A percentile compares a stretch with the other conserved stretches of the same genome.
Evolutionary conservation across 23 red algal species (phyloP).

Genomic region (Porphyridium purpureum): DNA sequence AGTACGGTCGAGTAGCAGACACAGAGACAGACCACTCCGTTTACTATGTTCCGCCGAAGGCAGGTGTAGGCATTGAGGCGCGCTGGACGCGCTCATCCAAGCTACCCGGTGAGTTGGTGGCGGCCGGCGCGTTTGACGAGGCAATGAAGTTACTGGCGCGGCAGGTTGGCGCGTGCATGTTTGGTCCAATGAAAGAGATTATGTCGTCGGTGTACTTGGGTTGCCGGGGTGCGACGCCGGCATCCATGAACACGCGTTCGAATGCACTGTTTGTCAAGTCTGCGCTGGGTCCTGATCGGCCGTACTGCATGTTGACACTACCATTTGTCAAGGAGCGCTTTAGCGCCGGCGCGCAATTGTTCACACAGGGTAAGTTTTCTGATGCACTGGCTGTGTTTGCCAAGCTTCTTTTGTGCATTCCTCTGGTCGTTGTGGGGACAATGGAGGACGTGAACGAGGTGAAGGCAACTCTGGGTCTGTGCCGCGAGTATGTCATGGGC

Average conservation of each 20-base stretch:
- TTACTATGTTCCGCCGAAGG: conserved; percentile 58
- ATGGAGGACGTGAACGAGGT: conserved; percentile 51
- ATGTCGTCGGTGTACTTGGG: conserved; percentile 37
- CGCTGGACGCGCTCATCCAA: conserved; percentile 28
- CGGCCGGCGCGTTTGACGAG: conserved; percentile 66
- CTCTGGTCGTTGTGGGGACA: conserved; percentile 46
- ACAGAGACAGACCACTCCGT: background rate
- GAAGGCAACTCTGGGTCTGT: conserved; percentile 24
- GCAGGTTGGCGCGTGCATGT: conserved; percentile 39
- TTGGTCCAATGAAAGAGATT: conserved; percentile 30
- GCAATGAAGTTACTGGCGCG: conserved; percentile 37
- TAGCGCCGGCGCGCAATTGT: conserved; percentile 13
- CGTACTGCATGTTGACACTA: conserved; percentile 19
- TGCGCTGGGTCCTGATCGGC: conserved; percentile 4
- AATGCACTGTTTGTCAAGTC: conserved; percentile 19
- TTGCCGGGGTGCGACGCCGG: conserved; percentile 23
- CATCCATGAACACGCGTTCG: conserved; percentile 1
- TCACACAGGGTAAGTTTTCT: conserved; percentile 56
- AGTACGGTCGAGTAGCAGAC: conserved; percentile 8
- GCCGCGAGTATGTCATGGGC: conserved; percentile 84
- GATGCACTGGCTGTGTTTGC: conserved; percentile 47
- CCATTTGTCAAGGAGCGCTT: conserved; percentile 28
- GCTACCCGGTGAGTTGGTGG: conserved; percentile 63
- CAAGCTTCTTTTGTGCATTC: conserved; percentile 34
- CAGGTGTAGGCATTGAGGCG: conserved; percentile 11